These are phyloP conservation scores for Sporobolomyces roseus DNA, from an alignment of 768 basidiomycete species.

Conservation along the genomic window DNA sequence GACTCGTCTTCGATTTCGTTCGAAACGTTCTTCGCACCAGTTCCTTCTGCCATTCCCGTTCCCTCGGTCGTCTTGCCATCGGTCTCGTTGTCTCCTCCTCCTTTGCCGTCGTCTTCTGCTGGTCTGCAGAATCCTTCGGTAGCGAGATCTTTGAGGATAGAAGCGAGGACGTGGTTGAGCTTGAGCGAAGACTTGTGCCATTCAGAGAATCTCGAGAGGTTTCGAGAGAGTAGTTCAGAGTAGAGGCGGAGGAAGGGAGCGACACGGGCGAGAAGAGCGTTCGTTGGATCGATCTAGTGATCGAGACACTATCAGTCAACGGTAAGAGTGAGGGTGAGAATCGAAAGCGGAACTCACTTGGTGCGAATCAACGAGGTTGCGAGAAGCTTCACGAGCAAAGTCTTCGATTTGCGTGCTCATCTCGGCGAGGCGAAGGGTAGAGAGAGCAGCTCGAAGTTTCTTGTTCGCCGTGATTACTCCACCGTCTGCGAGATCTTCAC, in stretches of 20 bases:
- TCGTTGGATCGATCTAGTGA: background rate
- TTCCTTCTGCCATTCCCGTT: constrained; percentile 81
- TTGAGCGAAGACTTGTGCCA: constrained; percentile 82
- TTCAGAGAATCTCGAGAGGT: constrained; percentile 58
- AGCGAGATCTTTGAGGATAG: constrained; percentile 67
- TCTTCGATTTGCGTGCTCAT: constrained; percentile 16
- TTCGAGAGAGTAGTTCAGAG: constrained; percentile 57
- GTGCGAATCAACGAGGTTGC: background rate
- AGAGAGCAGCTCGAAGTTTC: constrained; percentile 4
- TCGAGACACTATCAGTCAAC: background rate
- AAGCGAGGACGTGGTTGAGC: constrained; percentile 70
- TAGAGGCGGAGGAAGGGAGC: constrained; percentile 74
- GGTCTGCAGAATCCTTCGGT: constrained; percentile 92
- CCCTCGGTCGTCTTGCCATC: constrained; percentile 58
- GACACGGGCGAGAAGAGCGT: constrained; percentile 50
- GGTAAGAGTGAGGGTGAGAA: constrained; percentile 12
- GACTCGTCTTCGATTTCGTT: constrained; percentile 94
- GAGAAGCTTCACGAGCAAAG: constrained; percentile 21
- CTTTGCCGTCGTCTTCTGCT: constrained; percentile 58
- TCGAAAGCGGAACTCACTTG: constrained; percentile 44
- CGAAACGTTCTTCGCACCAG: constrained; percentile 79
- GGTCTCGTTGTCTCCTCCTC: constrained; percentile 52
- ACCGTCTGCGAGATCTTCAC: constrained; percentile 36
- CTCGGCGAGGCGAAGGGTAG: constrained; percentile 28
- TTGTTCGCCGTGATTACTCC: constrained; percentile 8